Evolutionary conservation across 202 grass and related monocot species (phyloP).

Genomic region (Zizania palustris): DNA sequence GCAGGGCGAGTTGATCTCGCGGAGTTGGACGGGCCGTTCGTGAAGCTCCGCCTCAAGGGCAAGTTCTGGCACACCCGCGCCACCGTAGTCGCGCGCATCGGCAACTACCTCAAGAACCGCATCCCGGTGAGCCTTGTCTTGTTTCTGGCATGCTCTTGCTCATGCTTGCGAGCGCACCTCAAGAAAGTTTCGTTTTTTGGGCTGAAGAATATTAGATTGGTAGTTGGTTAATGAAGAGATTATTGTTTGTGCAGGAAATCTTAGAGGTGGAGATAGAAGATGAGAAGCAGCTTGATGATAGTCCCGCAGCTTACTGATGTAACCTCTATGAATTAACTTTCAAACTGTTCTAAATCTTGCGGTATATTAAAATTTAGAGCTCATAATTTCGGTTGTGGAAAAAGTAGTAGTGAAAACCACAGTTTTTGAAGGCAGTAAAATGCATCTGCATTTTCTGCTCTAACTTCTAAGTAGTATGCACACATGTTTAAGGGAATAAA

Average conservation of each 20-base stretch:
- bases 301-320: slow-evolving; percentile 78
- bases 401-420: neutral
- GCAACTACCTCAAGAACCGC: slow-evolving; percentile 95
- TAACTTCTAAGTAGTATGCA: too few relatives aligned
- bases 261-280: slow-evolving; percentile 96
- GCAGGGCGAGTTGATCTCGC: slow-evolving; percentile 83
- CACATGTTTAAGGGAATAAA: too few relatives aligned
- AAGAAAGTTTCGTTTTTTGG: neutral
- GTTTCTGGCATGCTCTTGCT: neutral
- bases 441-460: too few relatives aligned
- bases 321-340: neutral
- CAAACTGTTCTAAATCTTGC: slow-evolving; percentile 9
- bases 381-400: neutral
- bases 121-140: slow-evolving; percentile 61
- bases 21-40: slow-evolving; percentile 86
- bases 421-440: too few relatives aligned
- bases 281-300: slow-evolving; percentile 85
- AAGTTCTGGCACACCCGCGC: slow-evolving; percentile 86
- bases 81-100: slow-evolving; percentile 65
- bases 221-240: neutral
- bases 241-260: slow-evolving; percentile 62
- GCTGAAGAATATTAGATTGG: neutral
- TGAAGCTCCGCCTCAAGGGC: slow-evolving; percentile 84
- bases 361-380: neutral
- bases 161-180: neutral